Conservation (phyloP, 176 grass and related monocot genomes). For the Juncus inflexus region DNA sequence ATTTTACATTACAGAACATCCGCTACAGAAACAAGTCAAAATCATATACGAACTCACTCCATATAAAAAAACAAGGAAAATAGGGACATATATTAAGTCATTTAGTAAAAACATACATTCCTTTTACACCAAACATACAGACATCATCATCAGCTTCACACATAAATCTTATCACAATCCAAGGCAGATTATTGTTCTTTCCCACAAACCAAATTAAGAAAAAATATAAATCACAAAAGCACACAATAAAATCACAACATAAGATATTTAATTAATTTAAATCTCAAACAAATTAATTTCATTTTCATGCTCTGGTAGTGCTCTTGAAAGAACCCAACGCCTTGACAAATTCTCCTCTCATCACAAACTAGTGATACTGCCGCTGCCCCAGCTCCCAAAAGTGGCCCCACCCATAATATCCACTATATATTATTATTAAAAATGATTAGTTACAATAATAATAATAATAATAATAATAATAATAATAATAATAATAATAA, state of each 20-base stretch:
- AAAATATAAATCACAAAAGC: not conserved
- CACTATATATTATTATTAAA: conserved; percentile 36
- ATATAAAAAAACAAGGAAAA: too few species aligned
- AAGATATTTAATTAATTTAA: not conserved
- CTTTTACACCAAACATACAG: too few species aligned
- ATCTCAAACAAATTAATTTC: not conserved
- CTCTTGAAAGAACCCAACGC: conserved; percentile 58
- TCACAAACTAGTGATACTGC: conserved; percentile 65
- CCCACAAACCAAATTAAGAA: not conserved
- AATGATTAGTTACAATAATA: too few species aligned
- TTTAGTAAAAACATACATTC: too few species aligned
- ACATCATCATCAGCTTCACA: too few species aligned
- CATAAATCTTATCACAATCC: too few species aligned
- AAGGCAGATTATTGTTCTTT: not conserved
- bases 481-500: too few species aligned
- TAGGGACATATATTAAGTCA: too few species aligned
- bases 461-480: too few species aligned
- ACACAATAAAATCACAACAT: not conserved
- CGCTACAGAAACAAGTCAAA: too few species aligned
- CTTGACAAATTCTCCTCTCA: conserved; percentile 44
- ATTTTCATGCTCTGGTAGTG: conserved; percentile 20
- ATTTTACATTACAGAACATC: too few species aligned
- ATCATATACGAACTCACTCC: too few species aligned
- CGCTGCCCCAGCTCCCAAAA: conserved; percentile 50
- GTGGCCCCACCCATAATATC: conserved; percentile 89